Percentiles rank a stretch among this genome's conserved stretches.
phyloP scores from a whole-genome alignment of 2,329 filamentous ascomycete genomes.

The Colletotrichum tofieldiae region DNA sequence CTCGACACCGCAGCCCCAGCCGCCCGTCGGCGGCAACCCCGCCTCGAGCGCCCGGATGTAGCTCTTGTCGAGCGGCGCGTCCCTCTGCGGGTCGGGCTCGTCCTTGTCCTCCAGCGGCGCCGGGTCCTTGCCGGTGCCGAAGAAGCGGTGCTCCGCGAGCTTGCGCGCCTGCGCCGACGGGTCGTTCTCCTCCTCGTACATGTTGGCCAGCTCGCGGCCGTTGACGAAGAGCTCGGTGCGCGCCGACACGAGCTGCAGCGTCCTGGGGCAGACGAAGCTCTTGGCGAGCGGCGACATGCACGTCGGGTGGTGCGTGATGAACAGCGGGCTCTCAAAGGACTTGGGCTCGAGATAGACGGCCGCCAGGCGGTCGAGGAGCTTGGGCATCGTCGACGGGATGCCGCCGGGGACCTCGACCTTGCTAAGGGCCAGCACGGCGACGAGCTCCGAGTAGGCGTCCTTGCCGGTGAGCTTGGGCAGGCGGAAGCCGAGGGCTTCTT shows the following conservation, averaged over 20 bases:
- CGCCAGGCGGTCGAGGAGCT: conserved; percentile 86
- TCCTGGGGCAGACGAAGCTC: conserved; percentile 80
- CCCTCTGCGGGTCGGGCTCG: conserved; percentile 56
- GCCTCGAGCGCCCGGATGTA: conserved; percentile 90
- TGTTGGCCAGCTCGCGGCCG: conserved; percentile 90
- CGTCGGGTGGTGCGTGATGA: conserved; percentile 91
- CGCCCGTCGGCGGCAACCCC: conserved; percentile 94
- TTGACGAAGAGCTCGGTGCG: conserved; percentile 89
- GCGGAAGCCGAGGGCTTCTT: conserved; percentile 74
- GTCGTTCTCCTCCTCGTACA: conserved; percentile 98
- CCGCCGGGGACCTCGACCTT: conserved; percentile 75
- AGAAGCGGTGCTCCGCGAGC: conserved; percentile 72
- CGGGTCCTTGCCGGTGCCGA: conserved; percentile 51
- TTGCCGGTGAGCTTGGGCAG: conserved; percentile 75
- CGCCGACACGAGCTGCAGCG: conserved; percentile 82
- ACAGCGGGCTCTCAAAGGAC: conserved; percentile 79
- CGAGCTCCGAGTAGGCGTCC: conserved; percentile 72
- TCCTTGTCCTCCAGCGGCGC: conserved; percentile 44
- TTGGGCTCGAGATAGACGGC: conserved; percentile 83
- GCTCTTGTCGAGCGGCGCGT: conserved; percentile 77
- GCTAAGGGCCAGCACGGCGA: conserved; percentile 68
- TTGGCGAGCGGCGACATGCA: conserved; percentile 94
- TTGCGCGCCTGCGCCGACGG: conserved; percentile 89
- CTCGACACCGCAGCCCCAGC: conserved; percentile 96
- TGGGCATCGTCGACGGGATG: conserved; percentile 71